Conservation (phyloP, 2,329 filamentous ascomycete genomes). For the Aspergillus transmontanensis region DNA sequence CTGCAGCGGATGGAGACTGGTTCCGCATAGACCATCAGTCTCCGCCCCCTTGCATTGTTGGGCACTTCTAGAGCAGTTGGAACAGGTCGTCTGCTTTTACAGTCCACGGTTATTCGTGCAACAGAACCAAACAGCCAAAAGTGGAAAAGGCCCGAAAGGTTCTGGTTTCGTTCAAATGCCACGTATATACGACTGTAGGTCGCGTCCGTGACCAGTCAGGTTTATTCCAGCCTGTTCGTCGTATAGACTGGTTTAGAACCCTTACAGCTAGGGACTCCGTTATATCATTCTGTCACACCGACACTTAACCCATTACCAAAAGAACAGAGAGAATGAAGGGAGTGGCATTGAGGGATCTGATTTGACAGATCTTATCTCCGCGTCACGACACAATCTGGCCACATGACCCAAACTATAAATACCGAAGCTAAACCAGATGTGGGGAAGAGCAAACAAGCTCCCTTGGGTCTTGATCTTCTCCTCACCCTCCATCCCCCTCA, state of each 20-base stretch:
- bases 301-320: background rate
- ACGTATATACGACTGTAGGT: background rate
- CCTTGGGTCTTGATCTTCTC: background rate
- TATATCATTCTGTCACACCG: background rate
- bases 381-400: background rate
- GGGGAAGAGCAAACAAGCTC: background rate
- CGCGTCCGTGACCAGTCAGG: background rate
- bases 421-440: slow-evolving; percentile 1
- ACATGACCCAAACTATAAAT: background rate
- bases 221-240: background rate
- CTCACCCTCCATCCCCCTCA: background rate
- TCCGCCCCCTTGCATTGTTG: background rate
- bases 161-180: background rate
- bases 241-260: background rate
- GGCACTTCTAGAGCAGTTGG: background rate
- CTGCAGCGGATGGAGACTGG: background rate
- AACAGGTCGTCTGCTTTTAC: background rate
- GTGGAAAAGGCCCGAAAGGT: no score
- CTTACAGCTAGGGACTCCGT: background rate
- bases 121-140: no score
- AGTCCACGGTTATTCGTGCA: no score
- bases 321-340: slow-evolving; percentile 1
- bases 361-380: slow-evolving; percentile 1
- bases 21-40: background rate
- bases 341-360: background rate